phyloP scores from a whole-genome alignment of 2,329 filamentous ascomycete genomes.

The Rachicladosporium sp. region DNA sequence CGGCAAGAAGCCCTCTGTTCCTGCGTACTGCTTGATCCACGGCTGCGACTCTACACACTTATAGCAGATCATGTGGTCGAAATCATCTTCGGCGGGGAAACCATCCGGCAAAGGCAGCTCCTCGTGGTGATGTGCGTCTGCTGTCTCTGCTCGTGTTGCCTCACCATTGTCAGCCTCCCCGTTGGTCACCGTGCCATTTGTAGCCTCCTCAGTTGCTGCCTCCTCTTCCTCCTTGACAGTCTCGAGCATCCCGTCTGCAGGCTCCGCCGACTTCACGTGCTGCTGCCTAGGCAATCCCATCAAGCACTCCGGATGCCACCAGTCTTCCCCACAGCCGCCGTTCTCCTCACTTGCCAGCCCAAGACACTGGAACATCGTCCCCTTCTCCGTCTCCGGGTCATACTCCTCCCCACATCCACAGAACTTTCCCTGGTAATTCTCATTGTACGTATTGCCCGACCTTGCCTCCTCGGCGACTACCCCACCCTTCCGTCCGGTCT shows the following conservation, averaged over 20 bases:
- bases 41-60: constrained; percentile 79
- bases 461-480: constrained; percentile 66
- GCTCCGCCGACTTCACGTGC: constrained; percentile 18
- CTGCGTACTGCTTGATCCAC: constrained; percentile 85
- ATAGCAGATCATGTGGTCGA: constrained; percentile 85
- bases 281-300: constrained; percentile 67
- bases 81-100: constrained; percentile 80
- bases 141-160: constrained; percentile 14
- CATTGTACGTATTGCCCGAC: constrained; percentile 75
- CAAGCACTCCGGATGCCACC: constrained; percentile 92
- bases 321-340: constrained; percentile 90
- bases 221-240: constrained; percentile 19
- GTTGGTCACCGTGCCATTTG: background rate
- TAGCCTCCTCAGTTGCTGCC: constrained; percentile 22
- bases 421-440: constrained; percentile 88
- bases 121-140: constrained; percentile 43
- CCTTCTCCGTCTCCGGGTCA: constrained; percentile 76
- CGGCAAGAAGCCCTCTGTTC: constrained; percentile 63
- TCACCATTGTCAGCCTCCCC: constrained; percentile 5
- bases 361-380: constrained; percentile 96
- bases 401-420: constrained; percentile 84
- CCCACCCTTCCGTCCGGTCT: constrained; percentile 61
- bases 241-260: constrained; percentile 10
- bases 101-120: constrained; percentile 63
- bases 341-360: constrained; percentile 68